A percentile compares a stretch with the other conserved stretches of the same genome.
Evolutionary conservation across 495 filamentous ascomycete genomes (phyloP).

Genomic region (Parathielavia hyrcaniae): DNA sequence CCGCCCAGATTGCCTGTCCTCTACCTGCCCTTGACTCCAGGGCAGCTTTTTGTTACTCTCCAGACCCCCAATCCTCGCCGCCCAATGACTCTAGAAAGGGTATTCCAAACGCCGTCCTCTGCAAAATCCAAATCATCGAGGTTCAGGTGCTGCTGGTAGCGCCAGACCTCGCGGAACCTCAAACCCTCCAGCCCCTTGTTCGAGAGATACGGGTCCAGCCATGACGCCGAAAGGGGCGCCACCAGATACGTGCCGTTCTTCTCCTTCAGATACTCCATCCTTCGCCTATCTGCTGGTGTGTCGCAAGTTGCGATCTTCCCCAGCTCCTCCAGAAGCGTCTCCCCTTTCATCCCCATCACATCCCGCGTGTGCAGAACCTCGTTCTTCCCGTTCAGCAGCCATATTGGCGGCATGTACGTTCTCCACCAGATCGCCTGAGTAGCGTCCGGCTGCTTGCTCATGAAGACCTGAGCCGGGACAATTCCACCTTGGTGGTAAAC

Average conservation of each 20-base stretch:
- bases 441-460: constrained; percentile 53
- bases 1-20: constrained; percentile 7
- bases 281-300: constrained; percentile 44
- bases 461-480: constrained; percentile 67
- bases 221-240: constrained; percentile 64
- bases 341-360: constrained; percentile 71
- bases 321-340: constrained; percentile 55
- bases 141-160: constrained; percentile 67
- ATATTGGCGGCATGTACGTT: constrained; percentile 88
- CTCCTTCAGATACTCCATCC: constrained; percentile 45
- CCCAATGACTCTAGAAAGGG: constrained; percentile 68
- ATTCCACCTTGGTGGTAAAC: constrained; percentile 92
- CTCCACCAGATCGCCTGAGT: constrained; percentile 90
- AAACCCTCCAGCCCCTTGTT: constrained; percentile 46
- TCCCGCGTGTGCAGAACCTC: constrained; percentile 63
- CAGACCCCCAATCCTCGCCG: constrained; percentile 75
- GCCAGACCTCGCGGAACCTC: constrained; percentile 62
- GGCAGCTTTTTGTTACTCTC: constrained; percentile 58
- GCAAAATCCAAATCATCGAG: constrained; percentile 90
- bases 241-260: constrained; percentile 56
- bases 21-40: constrained; percentile 10
- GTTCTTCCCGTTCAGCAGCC: constrained; percentile 76
- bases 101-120: constrained; percentile 71
- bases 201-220: constrained; percentile 57
- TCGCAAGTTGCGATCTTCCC: constrained; percentile 54